A percentile compares a stretch with the other conserved stretches of the same genome.
Evolutionary conservation across 2,329 filamentous ascomycete species (phyloP).

Genomic region (Aspergillaceae sp.): DNA sequence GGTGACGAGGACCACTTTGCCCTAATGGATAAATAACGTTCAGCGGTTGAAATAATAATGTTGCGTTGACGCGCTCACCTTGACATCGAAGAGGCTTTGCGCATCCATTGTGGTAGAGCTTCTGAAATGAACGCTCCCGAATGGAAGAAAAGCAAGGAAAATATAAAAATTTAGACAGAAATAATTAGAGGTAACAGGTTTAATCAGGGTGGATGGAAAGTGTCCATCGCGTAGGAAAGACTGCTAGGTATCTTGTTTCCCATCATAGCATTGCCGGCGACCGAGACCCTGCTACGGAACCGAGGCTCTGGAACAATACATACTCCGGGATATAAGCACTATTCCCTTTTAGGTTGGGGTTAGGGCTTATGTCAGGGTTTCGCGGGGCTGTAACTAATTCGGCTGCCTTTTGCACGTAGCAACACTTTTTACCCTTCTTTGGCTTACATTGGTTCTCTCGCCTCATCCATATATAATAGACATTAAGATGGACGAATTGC

Average conservation of each 20-base stretch:
- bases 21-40: slow-evolving; percentile 14
- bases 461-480: not conserved
- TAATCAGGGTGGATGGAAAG: slow-evolving; percentile 1
- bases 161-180: not conserved
- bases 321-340: slow-evolving; percentile 5
- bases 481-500: slow-evolving; percentile 60
- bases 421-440: not conserved
- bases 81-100: slow-evolving; percentile 49
- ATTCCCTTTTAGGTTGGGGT: slow-evolving; percentile 13
- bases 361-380: slow-evolving; percentile 25
- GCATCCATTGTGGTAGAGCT: slow-evolving; percentile 41
- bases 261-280: slow-evolving; percentile 13
- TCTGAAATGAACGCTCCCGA: not conserved
- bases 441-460: not conserved
- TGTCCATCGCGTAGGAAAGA: not conserved
- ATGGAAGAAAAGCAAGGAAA: not conserved
- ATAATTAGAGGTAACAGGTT: not conserved
- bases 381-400: slow-evolving; percentile 14
- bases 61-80: slow-evolving; percentile 35
- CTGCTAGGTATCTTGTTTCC: not conserved
- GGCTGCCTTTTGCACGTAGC: no score
- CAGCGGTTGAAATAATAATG: not conserved
- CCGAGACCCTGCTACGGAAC: slow-evolving; percentile 12
- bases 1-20: slow-evolving; percentile 43
- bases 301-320: slow-evolving; percentile 17